Evolutionary conservation across 345 rosid species (phyloP).

Genomic region (Eucalyptus erythrocorys): DNA sequence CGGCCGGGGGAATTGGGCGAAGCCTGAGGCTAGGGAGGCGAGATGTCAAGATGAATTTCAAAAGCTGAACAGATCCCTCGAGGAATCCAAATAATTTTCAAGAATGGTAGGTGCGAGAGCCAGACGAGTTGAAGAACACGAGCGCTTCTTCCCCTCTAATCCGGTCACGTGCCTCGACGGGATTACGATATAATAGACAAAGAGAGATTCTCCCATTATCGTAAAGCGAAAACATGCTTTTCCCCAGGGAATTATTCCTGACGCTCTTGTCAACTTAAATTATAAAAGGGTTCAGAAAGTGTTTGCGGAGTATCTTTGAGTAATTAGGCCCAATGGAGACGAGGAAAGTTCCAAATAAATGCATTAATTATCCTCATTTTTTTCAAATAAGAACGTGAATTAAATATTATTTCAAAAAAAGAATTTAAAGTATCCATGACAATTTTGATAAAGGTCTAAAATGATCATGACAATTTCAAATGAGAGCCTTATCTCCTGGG

Average conservation of each 20-base stretch:
- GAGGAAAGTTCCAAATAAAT: no score
- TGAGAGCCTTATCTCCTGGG: fast-evolving
- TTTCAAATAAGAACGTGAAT: no score
- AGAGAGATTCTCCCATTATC: background rate
- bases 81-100: background rate
- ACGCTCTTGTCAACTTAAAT: background rate
- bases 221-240: background rate
- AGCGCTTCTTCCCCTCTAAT: background rate
- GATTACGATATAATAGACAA: background rate
- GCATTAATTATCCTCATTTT: no score
- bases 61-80: background rate
- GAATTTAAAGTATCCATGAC: fast-evolving
- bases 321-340: background rate
- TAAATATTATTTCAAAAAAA: no score
- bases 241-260: background rate
- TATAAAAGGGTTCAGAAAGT: background rate
- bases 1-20: background rate
- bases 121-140: background rate
- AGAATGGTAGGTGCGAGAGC: background rate
- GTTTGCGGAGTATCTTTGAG: background rate
- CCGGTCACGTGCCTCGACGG: background rate
- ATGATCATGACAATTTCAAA: no score
- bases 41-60: background rate
- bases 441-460: fast-evolving
- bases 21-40: background rate